Evolutionary conservation across 129 eudicot genomes (phyloP).

Genomic region (Escallonia rubra): DNA sequence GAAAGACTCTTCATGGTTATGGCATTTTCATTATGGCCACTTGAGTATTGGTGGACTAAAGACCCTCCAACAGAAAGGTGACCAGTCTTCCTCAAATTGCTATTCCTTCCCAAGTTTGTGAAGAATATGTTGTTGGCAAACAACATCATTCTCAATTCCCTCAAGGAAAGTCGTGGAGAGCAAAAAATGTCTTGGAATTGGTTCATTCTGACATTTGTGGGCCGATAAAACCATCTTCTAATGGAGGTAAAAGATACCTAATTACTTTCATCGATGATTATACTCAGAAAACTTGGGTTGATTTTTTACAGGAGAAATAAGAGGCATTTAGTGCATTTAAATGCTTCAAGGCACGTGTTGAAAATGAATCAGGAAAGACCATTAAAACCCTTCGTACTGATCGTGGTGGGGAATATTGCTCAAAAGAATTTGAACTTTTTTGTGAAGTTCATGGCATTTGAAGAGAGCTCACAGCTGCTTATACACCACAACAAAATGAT

Average conservation of each 20-base stretch:
- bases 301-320: neutral
- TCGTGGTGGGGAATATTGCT: constrained; percentile 2
- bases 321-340: constrained; percentile 1
- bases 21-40: too few species aligned
- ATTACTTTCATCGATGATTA: constrained; percentile 10
- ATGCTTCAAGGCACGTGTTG: constrained; percentile 3
- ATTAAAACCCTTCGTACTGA: neutral
- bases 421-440: neutral
- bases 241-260: neutral
- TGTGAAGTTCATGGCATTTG: neutral
- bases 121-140: too few species aligned
- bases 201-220: constrained; percentile 4
- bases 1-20: too few species aligned
- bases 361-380: neutral
- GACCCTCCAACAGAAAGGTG: too few species aligned
- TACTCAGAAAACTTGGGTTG: constrained; percentile 8
- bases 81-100: too few species aligned
- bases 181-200: neutral
- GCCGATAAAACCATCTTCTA: neutral
- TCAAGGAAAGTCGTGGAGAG: neutral
- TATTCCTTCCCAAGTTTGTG: too few species aligned
- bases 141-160: too few species aligned
- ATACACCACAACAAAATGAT: constrained; percentile 8
- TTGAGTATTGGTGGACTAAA: too few species aligned
- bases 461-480: neutral